These are phyloP conservation scores for Globisporangium nagaii DNA, from an alignment of 352 stramenopile genomes.

Conservation along the genomic window DNA sequence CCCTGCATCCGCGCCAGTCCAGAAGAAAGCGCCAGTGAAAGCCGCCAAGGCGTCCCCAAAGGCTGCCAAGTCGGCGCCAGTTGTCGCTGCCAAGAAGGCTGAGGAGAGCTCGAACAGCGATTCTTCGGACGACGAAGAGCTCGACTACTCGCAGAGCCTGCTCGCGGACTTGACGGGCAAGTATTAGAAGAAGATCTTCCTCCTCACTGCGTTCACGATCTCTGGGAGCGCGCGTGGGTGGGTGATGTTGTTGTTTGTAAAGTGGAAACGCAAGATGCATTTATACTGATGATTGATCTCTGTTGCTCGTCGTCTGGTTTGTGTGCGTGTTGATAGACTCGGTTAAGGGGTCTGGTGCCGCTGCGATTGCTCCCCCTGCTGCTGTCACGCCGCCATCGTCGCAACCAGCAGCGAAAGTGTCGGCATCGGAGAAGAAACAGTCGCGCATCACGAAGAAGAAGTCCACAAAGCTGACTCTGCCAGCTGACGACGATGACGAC, in stretches of 20 bases:
- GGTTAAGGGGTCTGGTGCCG: constrained; percentile 2
- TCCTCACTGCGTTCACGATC: too few relatives aligned
- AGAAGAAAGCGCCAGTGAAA: neutral
- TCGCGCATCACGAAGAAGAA: constrained; percentile 1
- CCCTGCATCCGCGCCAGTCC: neutral
- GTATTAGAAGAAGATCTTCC: constrained; percentile 19
- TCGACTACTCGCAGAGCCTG: constrained; percentile 74
- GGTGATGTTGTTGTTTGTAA: constrained; percentile 4
- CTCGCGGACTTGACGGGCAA: constrained; percentile 68
- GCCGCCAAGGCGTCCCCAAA: neutral
- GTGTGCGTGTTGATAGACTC: constrained; percentile 1
- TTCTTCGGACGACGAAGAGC: constrained; percentile 55
- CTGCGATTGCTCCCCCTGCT: neutral
- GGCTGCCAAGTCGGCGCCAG: constrained; percentile 8
- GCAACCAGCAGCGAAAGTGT: neutral
- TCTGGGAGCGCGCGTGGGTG: neutral
- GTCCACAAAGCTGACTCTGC: constrained; percentile 3
- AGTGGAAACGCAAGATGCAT: constrained; percentile 3
- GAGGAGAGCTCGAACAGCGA: constrained; percentile 19
- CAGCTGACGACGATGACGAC: constrained; percentile 10
- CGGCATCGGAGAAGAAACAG: neutral
- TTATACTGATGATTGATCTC: neutral
- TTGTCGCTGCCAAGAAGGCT: constrained; percentile 1
- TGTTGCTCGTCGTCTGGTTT: neutral
- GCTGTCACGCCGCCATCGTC: neutral